Evolutionary conservation across 192 early-diverging fungal species (phyloP).

Genomic region (Entophlyctis luteolus): DNA sequence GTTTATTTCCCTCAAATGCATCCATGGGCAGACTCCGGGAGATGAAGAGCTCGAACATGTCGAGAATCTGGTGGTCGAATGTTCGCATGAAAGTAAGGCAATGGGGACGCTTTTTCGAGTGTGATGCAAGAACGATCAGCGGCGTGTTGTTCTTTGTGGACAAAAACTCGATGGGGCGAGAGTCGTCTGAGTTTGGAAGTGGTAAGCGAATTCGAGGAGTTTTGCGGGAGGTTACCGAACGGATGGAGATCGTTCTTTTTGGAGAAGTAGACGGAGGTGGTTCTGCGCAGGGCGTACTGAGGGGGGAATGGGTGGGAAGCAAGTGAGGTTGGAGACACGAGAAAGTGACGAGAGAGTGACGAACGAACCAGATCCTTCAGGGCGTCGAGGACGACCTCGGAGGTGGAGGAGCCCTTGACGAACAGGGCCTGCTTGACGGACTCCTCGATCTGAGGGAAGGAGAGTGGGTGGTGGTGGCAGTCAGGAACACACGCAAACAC

Average conservation of each 20-base stretch:
- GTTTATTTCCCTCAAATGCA: conserved; percentile 67
- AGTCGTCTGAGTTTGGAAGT: conserved; percentile 64
- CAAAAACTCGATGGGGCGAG: conserved; percentile 86
- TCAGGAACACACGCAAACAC: neutral
- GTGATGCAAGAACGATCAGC: conserved; percentile 82
- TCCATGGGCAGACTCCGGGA: conserved; percentile 65
- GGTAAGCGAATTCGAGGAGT: neutral
- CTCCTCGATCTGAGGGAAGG: conserved; percentile 68
- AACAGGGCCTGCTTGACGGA: conserved; percentile 88
- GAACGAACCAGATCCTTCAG: conserved; percentile 76
- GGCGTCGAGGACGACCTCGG: conserved; percentile 75
- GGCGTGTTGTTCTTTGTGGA: conserved; percentile 94
- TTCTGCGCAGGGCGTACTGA: conserved; percentile 83
- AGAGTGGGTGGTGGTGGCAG: neutral
- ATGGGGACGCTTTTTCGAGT: conserved; percentile 95
- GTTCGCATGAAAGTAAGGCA: conserved; percentile 86
- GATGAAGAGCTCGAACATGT: conserved; percentile 93
- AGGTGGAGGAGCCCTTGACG: conserved; percentile 80
- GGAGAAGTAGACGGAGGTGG: conserved; percentile 80
- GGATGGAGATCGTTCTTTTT: conserved; percentile 96
- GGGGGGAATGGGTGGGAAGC: neutral
- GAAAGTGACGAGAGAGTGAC: neutral
- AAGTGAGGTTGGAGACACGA: neutral
- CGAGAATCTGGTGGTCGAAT: conserved; percentile 90
- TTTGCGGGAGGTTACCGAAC: conserved; percentile 50